A percentile compares a stretch with the other conserved stretches of the same genome.
These are phyloP conservation scores for Galeopsis tetrahit DNA, from an alignment of 257 asterid genomes.

Conservation along the genomic window DNA sequence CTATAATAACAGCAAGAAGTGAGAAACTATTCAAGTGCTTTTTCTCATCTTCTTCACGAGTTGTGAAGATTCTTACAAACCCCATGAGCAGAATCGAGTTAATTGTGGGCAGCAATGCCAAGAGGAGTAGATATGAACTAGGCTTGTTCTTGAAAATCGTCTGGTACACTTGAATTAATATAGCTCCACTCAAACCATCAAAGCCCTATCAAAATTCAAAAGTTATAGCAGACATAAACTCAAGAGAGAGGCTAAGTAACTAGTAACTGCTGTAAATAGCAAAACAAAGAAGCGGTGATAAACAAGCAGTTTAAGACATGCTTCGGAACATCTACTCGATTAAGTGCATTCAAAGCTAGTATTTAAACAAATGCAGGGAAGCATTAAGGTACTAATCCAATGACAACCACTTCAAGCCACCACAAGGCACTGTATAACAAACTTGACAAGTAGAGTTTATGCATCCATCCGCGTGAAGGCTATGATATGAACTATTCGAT, in stretches of 20 bases:
- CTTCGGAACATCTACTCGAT: background rate
- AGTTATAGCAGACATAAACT: background rate
- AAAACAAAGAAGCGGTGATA: slow-evolving; percentile 15
- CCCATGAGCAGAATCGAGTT: slow-evolving; percentile 71
- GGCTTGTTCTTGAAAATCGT: slow-evolving; percentile 58
- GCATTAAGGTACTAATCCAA: background rate
- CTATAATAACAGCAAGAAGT: slow-evolving; percentile 58
- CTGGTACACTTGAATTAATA: slow-evolving; percentile 59
- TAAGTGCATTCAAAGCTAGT: slow-evolving; percentile 1
- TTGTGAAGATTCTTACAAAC: slow-evolving; percentile 56
- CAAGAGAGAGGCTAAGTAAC: slow-evolving; percentile 10
- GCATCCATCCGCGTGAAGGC: slow-evolving; percentile 2
- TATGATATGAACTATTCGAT: background rate
- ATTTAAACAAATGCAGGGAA: background rate
- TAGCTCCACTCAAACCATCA: slow-evolving; percentile 71
- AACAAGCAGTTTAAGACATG: slow-evolving; percentile 20
- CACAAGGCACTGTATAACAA: too few relatives aligned
- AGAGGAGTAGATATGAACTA: slow-evolving; percentile 51
- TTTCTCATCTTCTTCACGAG: slow-evolving; percentile 70
- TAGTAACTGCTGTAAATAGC: background rate
- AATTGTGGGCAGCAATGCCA: slow-evolving; percentile 52
- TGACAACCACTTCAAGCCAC: too few relatives aligned
- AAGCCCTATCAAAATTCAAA: slow-evolving; percentile 50
- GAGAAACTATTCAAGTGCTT: slow-evolving; percentile 73
- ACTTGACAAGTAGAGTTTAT: background rate